Conservation (phyloP, 495 filamentous ascomycete genomes). For the Xylaria sp. region DNA sequence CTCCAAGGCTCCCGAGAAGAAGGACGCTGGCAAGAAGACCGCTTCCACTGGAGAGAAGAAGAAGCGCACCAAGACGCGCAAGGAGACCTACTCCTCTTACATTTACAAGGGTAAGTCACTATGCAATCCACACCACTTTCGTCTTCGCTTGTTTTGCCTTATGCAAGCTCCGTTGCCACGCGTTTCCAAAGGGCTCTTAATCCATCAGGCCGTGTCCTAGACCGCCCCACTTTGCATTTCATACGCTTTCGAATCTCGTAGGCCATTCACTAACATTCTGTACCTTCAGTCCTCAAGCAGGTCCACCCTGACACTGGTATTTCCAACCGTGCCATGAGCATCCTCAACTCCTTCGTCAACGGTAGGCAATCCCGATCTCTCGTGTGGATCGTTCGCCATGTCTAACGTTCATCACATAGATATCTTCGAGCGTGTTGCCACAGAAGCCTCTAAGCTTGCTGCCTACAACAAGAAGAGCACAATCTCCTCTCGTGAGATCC, state of each 20-base stretch:
- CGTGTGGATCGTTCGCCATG: neutral
- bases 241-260: neutral
- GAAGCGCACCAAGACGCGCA: conserved; percentile 99
- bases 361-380: conserved; percentile 62
- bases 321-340: conserved; percentile 99
- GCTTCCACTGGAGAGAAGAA: conserved; percentile 97
- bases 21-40: conserved; percentile 99
- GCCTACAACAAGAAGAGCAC: conserved; percentile 99
- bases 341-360: conserved; percentile 99
- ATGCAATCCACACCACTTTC: neutral
- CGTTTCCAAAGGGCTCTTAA: neutral
- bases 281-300: conserved; percentile 90
- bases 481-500: conserved; percentile 98
- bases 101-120: conserved; percentile 94
- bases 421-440: conserved; percentile 99
- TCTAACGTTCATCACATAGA: conserved; percentile 63
- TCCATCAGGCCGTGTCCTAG: neutral
- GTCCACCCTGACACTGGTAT: conserved; percentile 99
- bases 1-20: conserved; percentile 85
- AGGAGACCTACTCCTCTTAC: conserved; percentile 99
- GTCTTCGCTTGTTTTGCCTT: neutral
- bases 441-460: conserved; percentile 97
- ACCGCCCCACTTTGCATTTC: neutral
- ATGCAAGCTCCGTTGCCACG: neutral
- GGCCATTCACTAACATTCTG: conserved; percentile 27